Percentiles rank a stretch among this genome's conserved stretches.
phyloP scores from a whole-genome alignment of 1,284 basidiomycete genomes.

The Puccinia hordei region DNA sequence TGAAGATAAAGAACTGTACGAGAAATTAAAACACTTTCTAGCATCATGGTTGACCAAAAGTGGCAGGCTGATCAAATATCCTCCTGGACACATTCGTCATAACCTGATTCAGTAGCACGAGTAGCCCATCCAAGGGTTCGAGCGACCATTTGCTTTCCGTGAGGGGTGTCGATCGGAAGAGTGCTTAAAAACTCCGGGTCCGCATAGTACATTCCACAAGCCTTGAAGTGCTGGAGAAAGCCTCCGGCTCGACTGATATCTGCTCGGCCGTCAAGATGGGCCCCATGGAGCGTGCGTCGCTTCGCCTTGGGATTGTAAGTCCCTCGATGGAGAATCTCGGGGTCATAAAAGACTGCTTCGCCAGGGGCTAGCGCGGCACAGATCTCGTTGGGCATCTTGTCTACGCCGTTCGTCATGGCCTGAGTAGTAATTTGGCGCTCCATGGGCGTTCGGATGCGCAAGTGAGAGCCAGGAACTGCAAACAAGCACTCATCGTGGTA shows the following conservation, averaged over 20 bases:
- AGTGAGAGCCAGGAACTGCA: slow-evolving; percentile 37
- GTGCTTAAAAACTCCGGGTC: not conserved
- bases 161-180: not conserved
- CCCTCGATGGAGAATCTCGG: slow-evolving; percentile 41
- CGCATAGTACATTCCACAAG: slow-evolving; percentile 20
- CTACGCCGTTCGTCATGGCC: not conserved
- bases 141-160: slow-evolving; percentile 8
- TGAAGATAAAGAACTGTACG: too few relatives aligned
- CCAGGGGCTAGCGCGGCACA: slow-evolving; percentile 29
- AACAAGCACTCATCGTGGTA: slow-evolving; percentile 36
- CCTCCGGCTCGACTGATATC: slow-evolving; percentile 9
- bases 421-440: slow-evolving; percentile 34
- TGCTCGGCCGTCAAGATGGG: slow-evolving; percentile 18
- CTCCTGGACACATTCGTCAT: slow-evolving; percentile 23
- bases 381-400: slow-evolving; percentile 10
- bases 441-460: slow-evolving; percentile 16
- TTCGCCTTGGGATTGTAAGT: slow-evolving; percentile 21
- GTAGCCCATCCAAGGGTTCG: slow-evolving; percentile 24
- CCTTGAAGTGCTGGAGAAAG: slow-evolving; percentile 39
- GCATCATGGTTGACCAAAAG: not conserved
- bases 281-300: slow-evolving; percentile 43
- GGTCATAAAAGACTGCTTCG: slow-evolving; percentile 38
- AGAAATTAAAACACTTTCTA: too few relatives aligned
- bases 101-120: slow-evolving; percentile 3
- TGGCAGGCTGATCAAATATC: slow-evolving; percentile 13